phyloP scores from a whole-genome alignment of 106 monocot species.

The Dendrobium catenatum region DNA sequence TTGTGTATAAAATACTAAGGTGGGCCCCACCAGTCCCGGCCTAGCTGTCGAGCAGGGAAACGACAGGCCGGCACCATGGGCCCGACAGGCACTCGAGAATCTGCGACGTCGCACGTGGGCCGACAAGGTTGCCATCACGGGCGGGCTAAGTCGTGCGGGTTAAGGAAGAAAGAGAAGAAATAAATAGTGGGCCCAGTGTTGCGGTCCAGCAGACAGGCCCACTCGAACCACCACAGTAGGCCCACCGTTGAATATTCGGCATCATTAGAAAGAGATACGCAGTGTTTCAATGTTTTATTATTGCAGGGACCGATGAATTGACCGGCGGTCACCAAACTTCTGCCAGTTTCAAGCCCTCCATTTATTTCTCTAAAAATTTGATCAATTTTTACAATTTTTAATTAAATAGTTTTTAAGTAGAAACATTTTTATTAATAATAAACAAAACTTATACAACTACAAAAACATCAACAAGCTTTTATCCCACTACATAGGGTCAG shows the following conservation, averaged over 20 bases:
- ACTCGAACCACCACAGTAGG: not conserved
- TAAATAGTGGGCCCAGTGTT: not conserved
- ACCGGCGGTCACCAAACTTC: too few species aligned
- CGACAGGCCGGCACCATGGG: not conserved
- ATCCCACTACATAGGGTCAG: too few species aligned
- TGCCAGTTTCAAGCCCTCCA: too few species aligned
- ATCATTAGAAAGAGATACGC: not conserved
- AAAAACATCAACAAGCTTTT: too few species aligned
- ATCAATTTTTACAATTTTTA: too few species aligned
- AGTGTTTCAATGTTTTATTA: not conserved
- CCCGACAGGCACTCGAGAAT: not conserved
- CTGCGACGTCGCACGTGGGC: not conserved
- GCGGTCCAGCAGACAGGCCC: not conserved
- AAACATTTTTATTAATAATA: too few species aligned
- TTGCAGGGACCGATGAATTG: not conserved
- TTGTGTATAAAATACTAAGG: too few species aligned
- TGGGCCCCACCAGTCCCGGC: not conserved
- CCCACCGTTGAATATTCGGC: not conserved
- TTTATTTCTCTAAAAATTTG: too few species aligned
- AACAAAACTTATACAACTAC: too few species aligned
- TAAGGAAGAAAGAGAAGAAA: not conserved
- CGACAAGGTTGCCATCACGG: not conserved
- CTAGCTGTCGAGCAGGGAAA: not conserved
- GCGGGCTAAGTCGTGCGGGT: not conserved
- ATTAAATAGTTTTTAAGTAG: too few species aligned